A percentile compares a stretch with the other conserved stretches of the same genome.
phyloP scores from a whole-genome alignment of 192 early-diverging fungal genomes.

The Diversispora eburnea region DNA sequence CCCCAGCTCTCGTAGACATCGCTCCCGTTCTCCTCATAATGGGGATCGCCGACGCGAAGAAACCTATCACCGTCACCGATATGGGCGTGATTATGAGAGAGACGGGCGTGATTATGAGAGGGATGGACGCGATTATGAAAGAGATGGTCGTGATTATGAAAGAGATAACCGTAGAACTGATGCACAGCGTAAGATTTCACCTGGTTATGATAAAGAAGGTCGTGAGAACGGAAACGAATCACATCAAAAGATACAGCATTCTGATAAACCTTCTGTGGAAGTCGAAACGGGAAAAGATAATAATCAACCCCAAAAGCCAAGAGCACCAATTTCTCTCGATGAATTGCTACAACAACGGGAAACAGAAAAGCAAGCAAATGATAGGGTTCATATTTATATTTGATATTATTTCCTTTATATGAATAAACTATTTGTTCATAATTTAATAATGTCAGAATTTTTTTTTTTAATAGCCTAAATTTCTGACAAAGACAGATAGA shows the following conservation, averaged over 20 bases:
- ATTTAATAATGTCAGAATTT: not conserved
- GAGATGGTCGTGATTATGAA: too few species aligned
- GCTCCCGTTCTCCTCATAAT: constrained; percentile 13
- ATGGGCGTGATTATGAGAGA: constrained; percentile 25
- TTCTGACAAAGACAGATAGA: constrained; percentile 90
- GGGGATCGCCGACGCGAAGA: constrained; percentile 8
- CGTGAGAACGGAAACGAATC: constrained; percentile 6
- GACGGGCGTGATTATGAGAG: constrained; percentile 11
- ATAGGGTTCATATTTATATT: constrained; percentile 46
- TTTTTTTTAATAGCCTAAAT: constrained; percentile 57
- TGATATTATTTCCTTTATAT: constrained; percentile 12
- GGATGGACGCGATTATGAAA: not conserved
- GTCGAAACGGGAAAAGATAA: constrained; percentile 12
- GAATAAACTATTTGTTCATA: not conserved
- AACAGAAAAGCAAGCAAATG: constrained; percentile 58
- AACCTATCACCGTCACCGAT: not conserved
- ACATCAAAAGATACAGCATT: constrained; percentile 1
- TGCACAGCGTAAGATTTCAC: too few species aligned
- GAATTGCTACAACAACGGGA: constrained; percentile 68
- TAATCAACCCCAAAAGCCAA: constrained; percentile 12
- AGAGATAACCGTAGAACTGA: too few species aligned
- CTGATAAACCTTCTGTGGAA: constrained; percentile 24
- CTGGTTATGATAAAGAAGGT: constrained; percentile 25
- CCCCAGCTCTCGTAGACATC: constrained; percentile 12
- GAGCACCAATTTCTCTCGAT: constrained; percentile 72